phyloP scores from a whole-genome alignment of 306 rosid species.

The Castanea sativa region DNA sequence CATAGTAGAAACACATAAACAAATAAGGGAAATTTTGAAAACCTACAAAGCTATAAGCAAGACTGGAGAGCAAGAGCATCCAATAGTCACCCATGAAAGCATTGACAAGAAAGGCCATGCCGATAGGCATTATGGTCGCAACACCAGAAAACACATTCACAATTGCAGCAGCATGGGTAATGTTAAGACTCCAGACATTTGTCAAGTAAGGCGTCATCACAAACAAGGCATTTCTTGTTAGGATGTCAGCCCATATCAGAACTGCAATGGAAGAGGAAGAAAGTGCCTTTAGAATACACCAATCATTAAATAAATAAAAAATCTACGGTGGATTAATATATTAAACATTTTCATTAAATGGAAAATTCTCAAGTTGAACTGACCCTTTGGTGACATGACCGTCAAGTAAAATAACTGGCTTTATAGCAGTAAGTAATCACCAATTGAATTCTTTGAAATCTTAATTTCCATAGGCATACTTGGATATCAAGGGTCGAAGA shows the following conservation, averaged over 20 bases:
- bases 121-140: slow-evolving; percentile 9
- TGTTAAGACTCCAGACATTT: slow-evolving; percentile 15
- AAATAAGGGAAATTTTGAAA: neutral
- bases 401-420: too few relatives aligned
- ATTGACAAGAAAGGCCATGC: slow-evolving; percentile 16
- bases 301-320: neutral
- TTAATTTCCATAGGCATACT: too few relatives aligned
- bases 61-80: slow-evolving; percentile 11
- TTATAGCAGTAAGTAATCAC: too few relatives aligned
- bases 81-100: slow-evolving; percentile 15
- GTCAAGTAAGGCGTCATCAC: slow-evolving; percentile 18
- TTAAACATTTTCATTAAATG: neutral
- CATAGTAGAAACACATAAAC: too few relatives aligned
- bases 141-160: slow-evolving; percentile 19
- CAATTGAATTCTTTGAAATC: too few relatives aligned
- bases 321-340: too few relatives aligned
- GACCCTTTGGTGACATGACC: too few relatives aligned
- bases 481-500: too few relatives aligned
- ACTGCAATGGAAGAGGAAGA: neutral
- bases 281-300: too few relatives aligned
- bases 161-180: slow-evolving; percentile 29
- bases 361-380: too few relatives aligned
- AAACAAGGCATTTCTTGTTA: neutral
- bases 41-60: slow-evolving; percentile 23
- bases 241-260: slow-evolving; percentile 9